Evolutionary conservation across 176 grass and related monocot genomes (phyloP).

Genomic region (Elymus sibiricus): DNA sequence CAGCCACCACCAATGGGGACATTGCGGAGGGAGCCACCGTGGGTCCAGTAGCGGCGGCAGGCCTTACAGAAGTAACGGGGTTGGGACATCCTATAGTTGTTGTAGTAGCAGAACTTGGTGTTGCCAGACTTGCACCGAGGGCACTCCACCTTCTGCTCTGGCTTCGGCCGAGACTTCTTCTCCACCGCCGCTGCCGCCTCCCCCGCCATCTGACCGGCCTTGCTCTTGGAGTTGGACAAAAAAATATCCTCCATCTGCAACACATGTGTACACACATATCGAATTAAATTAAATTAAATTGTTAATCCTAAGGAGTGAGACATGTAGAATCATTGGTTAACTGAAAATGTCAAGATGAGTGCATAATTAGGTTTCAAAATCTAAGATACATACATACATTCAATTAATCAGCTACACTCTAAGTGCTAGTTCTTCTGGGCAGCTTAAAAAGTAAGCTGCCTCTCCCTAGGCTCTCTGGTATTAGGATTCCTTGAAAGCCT

Average conservation of each 20-base stretch:
- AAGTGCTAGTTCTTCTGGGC: neutral
- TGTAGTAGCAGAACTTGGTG: constrained; percentile 86
- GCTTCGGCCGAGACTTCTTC: constrained; percentile 38
- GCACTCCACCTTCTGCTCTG: constrained; percentile 42
- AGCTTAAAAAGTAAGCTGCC: no score
- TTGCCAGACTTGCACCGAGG: constrained; percentile 51
- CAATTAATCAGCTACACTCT: neutral
- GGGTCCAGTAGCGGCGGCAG: constrained; percentile 52
- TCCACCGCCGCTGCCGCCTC: neutral
- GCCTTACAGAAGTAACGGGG: constrained; percentile 56
- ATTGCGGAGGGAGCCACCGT: constrained; percentile 36
- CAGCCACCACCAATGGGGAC: constrained; percentile 33
- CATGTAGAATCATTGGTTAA: neutral
- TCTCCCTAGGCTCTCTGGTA: no score
- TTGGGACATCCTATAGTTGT: constrained; percentile 65
- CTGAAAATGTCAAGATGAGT: neutral
- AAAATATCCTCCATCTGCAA: neutral
- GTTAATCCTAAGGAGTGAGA: neutral
- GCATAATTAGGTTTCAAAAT: neutral
- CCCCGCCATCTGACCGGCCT: neutral
- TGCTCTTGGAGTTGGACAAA: neutral
- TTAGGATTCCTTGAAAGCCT: neutral
- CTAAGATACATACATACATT: neutral
- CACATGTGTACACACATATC: neutral
- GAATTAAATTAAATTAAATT: neutral